Evolutionary conservation across 2,329 filamentous ascomycete species (phyloP).

Genomic region (Cordyceps tenuipes): DNA sequence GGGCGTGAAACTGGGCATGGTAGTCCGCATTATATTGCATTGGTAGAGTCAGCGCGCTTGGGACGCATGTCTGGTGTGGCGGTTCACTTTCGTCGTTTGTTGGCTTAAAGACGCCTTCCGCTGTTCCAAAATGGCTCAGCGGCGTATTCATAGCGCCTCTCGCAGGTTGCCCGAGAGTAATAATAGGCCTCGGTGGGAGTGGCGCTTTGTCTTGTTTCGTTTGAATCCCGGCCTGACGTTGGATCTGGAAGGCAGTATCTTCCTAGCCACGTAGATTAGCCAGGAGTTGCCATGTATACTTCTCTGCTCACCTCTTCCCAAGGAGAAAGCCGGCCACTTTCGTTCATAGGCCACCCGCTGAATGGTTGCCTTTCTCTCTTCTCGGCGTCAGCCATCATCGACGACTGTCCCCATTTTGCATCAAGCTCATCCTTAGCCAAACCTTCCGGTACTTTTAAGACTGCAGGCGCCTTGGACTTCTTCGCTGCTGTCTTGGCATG

Average conservation of each 20-base stretch:
- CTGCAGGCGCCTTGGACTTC: not conserved
- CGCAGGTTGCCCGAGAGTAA: not conserved
- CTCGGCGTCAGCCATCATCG: not conserved
- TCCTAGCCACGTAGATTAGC: not conserved
- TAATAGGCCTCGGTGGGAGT: not conserved
- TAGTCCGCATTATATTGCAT: not conserved
- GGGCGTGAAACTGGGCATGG: not conserved
- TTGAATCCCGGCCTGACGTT: not conserved
- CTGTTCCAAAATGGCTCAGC: not conserved
- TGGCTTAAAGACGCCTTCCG: not conserved
- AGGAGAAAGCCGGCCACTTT: constrained; percentile 19
- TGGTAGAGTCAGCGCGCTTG: not conserved
- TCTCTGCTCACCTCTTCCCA: constrained; percentile 18
- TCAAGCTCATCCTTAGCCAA: not conserved
- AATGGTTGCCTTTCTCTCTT: not conserved
- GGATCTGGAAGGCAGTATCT: not conserved
- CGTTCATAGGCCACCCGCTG: not conserved
- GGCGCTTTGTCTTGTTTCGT: not conserved
- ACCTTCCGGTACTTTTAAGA: not conserved
- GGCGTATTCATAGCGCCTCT: not conserved
- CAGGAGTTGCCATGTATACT: not conserved
- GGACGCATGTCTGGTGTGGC: not conserved
- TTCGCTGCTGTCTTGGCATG: not conserved
- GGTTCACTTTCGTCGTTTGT: not conserved
- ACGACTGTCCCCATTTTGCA: not conserved